Percentiles rank a stretch among this genome's conserved stretches.
These are phyloP conservation scores for Aspergillus sclerotioniger DNA, from an alignment of 495 filamentous ascomycete species.

Conservation along the genomic window DNA sequence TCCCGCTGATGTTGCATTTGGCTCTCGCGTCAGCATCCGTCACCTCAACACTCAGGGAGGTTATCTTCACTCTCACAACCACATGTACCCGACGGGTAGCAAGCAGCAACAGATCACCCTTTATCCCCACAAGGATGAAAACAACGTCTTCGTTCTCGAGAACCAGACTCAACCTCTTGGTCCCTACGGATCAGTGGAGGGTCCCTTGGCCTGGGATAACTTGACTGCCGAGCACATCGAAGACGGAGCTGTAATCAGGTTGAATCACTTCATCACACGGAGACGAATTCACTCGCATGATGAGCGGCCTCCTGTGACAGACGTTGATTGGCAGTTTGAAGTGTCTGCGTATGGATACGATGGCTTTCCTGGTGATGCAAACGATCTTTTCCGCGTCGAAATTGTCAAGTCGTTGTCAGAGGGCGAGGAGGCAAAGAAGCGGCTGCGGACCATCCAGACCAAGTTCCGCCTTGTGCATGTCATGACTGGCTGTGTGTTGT, in stretches of 20 bases:
- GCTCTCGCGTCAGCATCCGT: constrained; percentile 79
- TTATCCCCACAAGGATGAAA: constrained; percentile 98
- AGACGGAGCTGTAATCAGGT: constrained; percentile 74
- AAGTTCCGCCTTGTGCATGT: constrained; percentile 94
- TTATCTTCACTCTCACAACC: constrained; percentile 91
- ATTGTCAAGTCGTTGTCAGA: constrained; percentile 90
- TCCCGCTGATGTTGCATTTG: constrained; percentile 85
- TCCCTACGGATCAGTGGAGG: constrained; percentile 72
- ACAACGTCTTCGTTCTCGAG: constrained; percentile 90
- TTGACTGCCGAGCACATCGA: constrained; percentile 65
- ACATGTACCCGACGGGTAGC: constrained; percentile 97
- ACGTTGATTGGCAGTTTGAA: constrained; percentile 98
- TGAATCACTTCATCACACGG: constrained; percentile 80
- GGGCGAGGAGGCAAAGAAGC: constrained; percentile 72
- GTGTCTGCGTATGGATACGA: constrained; percentile 97
- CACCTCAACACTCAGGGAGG: constrained; percentile 97
- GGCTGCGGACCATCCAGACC: constrained; percentile 89
- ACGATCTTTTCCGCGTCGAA: constrained; percentile 92
- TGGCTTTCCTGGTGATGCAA: constrained; percentile 94
- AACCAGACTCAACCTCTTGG: constrained; percentile 92
- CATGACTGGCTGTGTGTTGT: constrained; percentile 95
- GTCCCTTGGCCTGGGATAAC: constrained; percentile 80
- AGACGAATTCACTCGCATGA: constrained; percentile 95
- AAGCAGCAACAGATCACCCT: constrained; percentile 98
- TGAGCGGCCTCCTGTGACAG: constrained; percentile 92